These are phyloP conservation scores for Rhizoclosmatium globosum DNA, from an alignment of 192 early-diverging fungal species.

Conservation along the genomic window DNA sequence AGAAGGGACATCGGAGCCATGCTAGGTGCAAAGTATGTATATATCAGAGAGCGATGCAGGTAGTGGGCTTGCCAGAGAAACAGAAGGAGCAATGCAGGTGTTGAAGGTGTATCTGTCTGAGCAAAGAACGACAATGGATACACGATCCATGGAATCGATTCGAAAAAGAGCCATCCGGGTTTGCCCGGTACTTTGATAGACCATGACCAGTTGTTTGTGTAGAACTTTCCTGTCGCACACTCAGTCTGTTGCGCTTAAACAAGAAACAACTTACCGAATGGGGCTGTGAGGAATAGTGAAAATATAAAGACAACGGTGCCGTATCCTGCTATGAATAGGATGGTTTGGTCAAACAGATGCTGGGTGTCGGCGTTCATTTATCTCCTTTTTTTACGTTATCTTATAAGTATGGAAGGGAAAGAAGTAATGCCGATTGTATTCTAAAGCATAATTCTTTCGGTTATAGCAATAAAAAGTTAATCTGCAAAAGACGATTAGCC, in stretches of 20 bases:
- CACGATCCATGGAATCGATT: conserved; percentile 27
- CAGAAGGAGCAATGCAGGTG: background rate
- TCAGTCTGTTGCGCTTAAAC: background rate
- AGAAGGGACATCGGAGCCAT: conserved; percentile 5
- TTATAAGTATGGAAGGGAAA: no score
- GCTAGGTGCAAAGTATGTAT: conserved; percentile 35
- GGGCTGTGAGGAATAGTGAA: background rate
- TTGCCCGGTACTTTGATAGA: conserved; percentile 14
- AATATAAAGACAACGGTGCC: background rate
- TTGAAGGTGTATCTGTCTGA: background rate
- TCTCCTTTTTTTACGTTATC: no score
- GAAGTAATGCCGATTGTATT: no score
- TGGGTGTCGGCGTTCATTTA: no score
- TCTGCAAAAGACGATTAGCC: no score
- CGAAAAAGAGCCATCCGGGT: conserved; percentile 35
- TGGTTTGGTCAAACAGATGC: conserved; percentile 1
- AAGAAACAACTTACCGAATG: background rate
- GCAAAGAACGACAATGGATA: conserved; percentile 1
- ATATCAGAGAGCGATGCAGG: conserved; percentile 35
- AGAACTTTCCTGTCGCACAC: conserved; percentile 21
- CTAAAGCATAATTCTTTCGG: no score
- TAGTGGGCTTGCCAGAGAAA: conserved; percentile 38
- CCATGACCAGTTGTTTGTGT: background rate
- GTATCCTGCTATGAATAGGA: background rate
- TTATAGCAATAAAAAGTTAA: no score